phyloP scores from a whole-genome alignment of 768 basidiomycete species.

The Pisolithus microcarpus region DNA sequence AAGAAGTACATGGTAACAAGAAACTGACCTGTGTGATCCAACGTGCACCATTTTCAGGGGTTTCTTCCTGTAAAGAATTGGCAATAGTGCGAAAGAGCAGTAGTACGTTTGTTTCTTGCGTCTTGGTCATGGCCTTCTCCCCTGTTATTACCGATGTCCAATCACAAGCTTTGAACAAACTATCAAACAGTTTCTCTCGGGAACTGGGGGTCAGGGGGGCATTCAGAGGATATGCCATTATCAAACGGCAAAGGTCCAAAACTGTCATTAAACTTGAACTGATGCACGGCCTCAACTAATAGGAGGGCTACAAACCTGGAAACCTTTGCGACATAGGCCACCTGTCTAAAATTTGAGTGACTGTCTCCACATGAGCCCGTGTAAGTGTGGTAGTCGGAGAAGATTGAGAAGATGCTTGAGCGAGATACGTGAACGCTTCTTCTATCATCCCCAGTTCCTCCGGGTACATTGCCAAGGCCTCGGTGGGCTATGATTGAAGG shows the following conservation, averaged over 20 bases:
- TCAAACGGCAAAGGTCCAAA: slow-evolving; percentile 76
- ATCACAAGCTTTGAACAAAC: slow-evolving; percentile 61
- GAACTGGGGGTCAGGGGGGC: slow-evolving; percentile 38
- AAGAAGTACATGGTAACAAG: slow-evolving; percentile 2
- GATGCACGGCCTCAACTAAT: background rate
- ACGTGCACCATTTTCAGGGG: slow-evolving; percentile 32
- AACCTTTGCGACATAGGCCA: slow-evolving; percentile 73
- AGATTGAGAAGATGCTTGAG: slow-evolving; percentile 37
- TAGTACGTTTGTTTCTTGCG: slow-evolving; percentile 78
- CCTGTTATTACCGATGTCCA: slow-evolving; percentile 46
- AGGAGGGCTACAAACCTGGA: slow-evolving; percentile 42
- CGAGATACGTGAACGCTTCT: slow-evolving; percentile 56
- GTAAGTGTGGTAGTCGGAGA: slow-evolving; percentile 29
- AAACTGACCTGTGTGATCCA: slow-evolving; percentile 47
- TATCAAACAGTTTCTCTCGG: slow-evolving; percentile 48
- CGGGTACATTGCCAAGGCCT: slow-evolving; percentile 61
- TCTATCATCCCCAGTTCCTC: slow-evolving; percentile 53
- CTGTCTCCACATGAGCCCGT: slow-evolving; percentile 49
- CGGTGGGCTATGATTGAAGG: slow-evolving; percentile 49
- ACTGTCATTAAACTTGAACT: slow-evolving; percentile 37
- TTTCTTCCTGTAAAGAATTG: slow-evolving; percentile 65
- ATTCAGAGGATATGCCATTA: slow-evolving; percentile 57
- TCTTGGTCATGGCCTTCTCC: slow-evolving; percentile 52
- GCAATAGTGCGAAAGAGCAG: slow-evolving; percentile 73
- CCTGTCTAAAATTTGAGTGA: slow-evolving; percentile 58